phyloP scores from a whole-genome alignment of 1,139 yeast species.

The Yamadazyma spencermartinsiae region DNA sequence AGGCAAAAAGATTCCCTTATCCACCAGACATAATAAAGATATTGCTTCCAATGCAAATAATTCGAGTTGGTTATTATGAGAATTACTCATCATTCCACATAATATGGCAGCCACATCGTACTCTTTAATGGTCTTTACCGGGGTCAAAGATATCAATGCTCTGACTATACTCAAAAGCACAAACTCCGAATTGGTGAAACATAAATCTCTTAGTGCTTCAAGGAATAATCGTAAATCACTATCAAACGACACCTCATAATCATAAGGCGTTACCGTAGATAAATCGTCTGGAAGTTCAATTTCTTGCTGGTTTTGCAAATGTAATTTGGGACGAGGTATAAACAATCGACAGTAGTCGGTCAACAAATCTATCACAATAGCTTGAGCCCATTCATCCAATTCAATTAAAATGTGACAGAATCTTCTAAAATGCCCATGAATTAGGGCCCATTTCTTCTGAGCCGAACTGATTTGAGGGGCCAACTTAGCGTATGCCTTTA shows the following conservation, averaged over 20 bases:
- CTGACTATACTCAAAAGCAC: conserved; percentile 64
- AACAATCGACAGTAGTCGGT: conserved; percentile 66
- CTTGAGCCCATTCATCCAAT: conserved; percentile 81
- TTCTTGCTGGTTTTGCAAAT: conserved; percentile 24
- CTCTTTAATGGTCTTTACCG: conserved; percentile 49
- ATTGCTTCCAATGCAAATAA: conserved; percentile 45
- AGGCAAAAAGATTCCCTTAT: conserved; percentile 47
- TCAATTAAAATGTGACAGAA: conserved; percentile 53
- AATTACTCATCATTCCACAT: conserved; percentile 37
- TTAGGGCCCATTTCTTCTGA: conserved; percentile 57
- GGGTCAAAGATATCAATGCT: conserved; percentile 54
- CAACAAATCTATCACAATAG: conserved; percentile 58
- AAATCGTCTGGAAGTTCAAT: conserved; percentile 43
- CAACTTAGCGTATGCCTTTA: conserved; percentile 56
- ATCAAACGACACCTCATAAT: conserved; percentile 48
- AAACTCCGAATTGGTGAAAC: conserved; percentile 54
- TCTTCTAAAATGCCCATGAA: conserved; percentile 73
- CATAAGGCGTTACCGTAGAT: conserved; percentile 25
- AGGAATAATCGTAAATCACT: conserved; percentile 59
- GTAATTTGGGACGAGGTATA: conserved; percentile 51
- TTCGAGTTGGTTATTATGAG: conserved; percentile 32
- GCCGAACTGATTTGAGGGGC: conserved; percentile 17
- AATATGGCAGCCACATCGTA: conserved; percentile 53
- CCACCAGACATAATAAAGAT: conserved; percentile 32
- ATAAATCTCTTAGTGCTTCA: conserved; percentile 42